Conservation (phyloP, 2,329 filamentous ascomycete species). For the Rugonectria rugulosa region DNA sequence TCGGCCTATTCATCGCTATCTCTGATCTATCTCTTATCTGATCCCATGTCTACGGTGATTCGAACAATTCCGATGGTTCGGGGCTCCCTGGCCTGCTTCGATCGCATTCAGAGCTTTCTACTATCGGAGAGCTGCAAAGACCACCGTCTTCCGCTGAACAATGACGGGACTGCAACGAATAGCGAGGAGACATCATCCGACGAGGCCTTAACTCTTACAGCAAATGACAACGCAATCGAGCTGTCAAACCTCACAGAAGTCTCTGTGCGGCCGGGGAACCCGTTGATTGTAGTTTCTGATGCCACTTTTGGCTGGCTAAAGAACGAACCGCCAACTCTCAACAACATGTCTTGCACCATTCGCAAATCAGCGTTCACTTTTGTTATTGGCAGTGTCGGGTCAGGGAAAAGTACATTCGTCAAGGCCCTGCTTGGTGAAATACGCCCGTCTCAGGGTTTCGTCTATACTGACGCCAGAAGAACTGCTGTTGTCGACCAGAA, state of each 20-base stretch:
- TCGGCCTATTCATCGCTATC: constrained; percentile 24
- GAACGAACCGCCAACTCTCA: neutral
- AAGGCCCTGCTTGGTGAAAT: constrained; percentile 13
- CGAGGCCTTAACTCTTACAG: no score
- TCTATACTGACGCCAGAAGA: no score
- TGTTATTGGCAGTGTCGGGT: neutral
- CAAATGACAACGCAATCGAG: no score
- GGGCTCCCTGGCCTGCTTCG: neutral
- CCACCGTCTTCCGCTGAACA: neutral
- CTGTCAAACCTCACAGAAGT: neutral
- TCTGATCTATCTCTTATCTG: constrained; percentile 21
- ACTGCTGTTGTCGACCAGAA: no score
- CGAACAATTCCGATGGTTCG: constrained; percentile 8
- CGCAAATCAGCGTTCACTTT: neutral
- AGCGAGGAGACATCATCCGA: neutral
- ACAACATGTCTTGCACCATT: neutral
- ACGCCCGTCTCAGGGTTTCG: constrained; percentile 6
- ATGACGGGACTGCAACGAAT: neutral
- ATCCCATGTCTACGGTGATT: constrained; percentile 13
- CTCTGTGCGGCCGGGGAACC: neutral
- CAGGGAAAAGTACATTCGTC: neutral
- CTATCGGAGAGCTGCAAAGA: neutral
- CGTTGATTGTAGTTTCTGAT: neutral
- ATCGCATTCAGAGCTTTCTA: neutral
- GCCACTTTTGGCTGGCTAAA: neutral